A percentile compares a stretch with the other conserved stretches of the same genome.
Evolutionary conservation across 306 rosid species (phyloP).

Genomic region (Echinosophora koreensis): DNA sequence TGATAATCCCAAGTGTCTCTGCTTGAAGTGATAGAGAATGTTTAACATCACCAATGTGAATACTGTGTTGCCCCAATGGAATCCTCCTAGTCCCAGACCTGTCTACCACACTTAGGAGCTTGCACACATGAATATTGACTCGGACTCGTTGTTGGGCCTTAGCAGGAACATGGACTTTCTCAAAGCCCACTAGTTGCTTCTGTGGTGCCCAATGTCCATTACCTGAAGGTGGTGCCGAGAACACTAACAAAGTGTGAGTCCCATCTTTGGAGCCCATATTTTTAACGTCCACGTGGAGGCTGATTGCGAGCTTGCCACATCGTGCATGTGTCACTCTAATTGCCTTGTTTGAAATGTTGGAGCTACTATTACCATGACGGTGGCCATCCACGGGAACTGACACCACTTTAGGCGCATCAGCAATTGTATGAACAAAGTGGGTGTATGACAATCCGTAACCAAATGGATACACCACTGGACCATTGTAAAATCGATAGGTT

Average conservation of each 20-base stretch:
- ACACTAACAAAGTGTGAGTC: slow-evolving; percentile 69
- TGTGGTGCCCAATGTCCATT: slow-evolving; percentile 70
- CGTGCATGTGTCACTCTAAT: slow-evolving; percentile 77
- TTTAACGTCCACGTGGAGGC: slow-evolving; percentile 64
- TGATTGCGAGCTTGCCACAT: slow-evolving; percentile 64
- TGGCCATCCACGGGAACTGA: slow-evolving; percentile 67
- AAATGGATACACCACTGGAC: slow-evolving; percentile 81
- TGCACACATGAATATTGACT: slow-evolving; percentile 76
- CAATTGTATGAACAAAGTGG: slow-evolving; percentile 61
- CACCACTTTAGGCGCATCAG: slow-evolving; percentile 57
- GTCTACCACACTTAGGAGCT: slow-evolving; percentile 81
- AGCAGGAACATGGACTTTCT: slow-evolving; percentile 68
- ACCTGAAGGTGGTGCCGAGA: slow-evolving; percentile 65
- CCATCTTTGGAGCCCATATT: slow-evolving; percentile 76
- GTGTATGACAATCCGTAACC: slow-evolving; percentile 79
- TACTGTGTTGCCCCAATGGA: slow-evolving; percentile 69
- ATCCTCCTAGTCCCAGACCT: slow-evolving; percentile 71
- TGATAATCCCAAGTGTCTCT: slow-evolving; percentile 57
- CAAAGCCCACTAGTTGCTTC: slow-evolving; percentile 74
- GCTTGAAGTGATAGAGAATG: slow-evolving; percentile 67
- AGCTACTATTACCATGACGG: slow-evolving; percentile 41
- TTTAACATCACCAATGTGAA: slow-evolving; percentile 63
- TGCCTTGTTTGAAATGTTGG: slow-evolving; percentile 59
- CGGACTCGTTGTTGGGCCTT: slow-evolving; percentile 54
- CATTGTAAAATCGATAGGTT: slow-evolving; percentile 81